Conservation (phyloP, 768 basidiomycete species). For the Boletus barrowsii region DNA sequence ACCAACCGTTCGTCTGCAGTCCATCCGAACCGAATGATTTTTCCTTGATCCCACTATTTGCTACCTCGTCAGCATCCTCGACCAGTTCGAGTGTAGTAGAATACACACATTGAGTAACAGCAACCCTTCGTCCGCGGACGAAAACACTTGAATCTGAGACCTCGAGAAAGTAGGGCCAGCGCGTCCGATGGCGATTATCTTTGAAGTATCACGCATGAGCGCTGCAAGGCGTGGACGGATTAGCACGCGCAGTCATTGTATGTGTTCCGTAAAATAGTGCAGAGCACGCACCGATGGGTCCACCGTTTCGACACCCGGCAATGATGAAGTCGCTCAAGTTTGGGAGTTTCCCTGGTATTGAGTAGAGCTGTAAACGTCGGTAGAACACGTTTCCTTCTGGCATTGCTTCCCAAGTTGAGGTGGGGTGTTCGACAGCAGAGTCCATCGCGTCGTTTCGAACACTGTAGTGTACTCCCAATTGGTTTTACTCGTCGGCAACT, state of each 20-base stretch:
- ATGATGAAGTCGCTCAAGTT: slow-evolving; percentile 77
- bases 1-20: slow-evolving; percentile 77
- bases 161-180: slow-evolving; percentile 57
- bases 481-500: neutral
- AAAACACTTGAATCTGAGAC: slow-evolving; percentile 84
- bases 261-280: neutral
- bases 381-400: slow-evolving; percentile 87
- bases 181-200: slow-evolving; percentile 69
- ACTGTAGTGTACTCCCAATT: too few relatives aligned
- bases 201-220: slow-evolving; percentile 80
- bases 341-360: slow-evolving; percentile 73
- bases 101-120: slow-evolving; percentile 70
- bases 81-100: neutral
- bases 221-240: slow-evolving; percentile 44
- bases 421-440: slow-evolving; percentile 64
- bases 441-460: slow-evolving; percentile 21
- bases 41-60: slow-evolving; percentile 85
- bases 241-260: slow-evolving; percentile 1
- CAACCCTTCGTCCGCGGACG: slow-evolving; percentile 75
- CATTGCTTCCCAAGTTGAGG: slow-evolving; percentile 88
- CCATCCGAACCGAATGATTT: slow-evolving; percentile 82
- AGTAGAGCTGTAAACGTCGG: slow-evolving; percentile 78
- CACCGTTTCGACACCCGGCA: slow-evolving; percentile 81
- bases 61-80: slow-evolving; percentile 11
- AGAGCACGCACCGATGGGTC: slow-evolving; percentile 70